phyloP scores from a whole-genome alignment of 2,329 filamentous ascomycete genomes.

The Chaetomiaceae sp. region DNA sequence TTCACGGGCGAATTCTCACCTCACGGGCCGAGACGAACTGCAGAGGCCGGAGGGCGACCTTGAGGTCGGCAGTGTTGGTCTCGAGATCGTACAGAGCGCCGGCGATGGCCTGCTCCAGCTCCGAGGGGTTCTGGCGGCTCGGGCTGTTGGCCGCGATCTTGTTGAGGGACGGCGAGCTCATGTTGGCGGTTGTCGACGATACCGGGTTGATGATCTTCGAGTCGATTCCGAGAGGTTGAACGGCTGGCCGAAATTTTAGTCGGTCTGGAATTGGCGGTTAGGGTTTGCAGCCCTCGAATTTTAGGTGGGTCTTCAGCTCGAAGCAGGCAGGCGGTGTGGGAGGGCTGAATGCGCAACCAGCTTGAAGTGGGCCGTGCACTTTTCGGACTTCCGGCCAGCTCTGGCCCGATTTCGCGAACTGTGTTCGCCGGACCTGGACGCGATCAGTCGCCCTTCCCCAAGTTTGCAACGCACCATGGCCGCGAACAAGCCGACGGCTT shows the following conservation, averaged over 20 bases:
- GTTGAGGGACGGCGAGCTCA: constrained; percentile 73
- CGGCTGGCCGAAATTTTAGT: constrained; percentile 15
- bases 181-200: constrained; percentile 45
- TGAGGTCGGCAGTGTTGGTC: constrained; percentile 98
- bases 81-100: constrained; percentile 98
- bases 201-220: constrained; percentile 19
- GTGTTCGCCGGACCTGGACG: not conserved
- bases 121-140: constrained; percentile 90
- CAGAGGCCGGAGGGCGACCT: constrained; percentile 90
- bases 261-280: constrained; percentile 19
- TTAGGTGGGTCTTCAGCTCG: constrained; percentile 7
- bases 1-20: constrained; percentile 65
- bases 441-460: not conserved
- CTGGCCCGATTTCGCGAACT: not conserved
- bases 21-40: constrained; percentile 99
- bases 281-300: constrained; percentile 26
- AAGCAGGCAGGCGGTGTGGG: constrained; percentile 17
- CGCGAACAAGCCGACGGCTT: constrained; percentile 7
- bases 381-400: not conserved
- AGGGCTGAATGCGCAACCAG: not conserved
- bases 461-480: constrained; percentile 3
- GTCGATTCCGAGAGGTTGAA: constrained; percentile 5
- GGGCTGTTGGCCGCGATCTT: constrained; percentile 98
- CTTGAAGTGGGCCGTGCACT: no score
- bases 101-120: constrained; percentile 96